A percentile compares a stretch with the other conserved stretches of the same genome.
Evolutionary conservation across 352 stramenopile species (phyloP).

Genomic region (Peronospora destructor): DNA sequence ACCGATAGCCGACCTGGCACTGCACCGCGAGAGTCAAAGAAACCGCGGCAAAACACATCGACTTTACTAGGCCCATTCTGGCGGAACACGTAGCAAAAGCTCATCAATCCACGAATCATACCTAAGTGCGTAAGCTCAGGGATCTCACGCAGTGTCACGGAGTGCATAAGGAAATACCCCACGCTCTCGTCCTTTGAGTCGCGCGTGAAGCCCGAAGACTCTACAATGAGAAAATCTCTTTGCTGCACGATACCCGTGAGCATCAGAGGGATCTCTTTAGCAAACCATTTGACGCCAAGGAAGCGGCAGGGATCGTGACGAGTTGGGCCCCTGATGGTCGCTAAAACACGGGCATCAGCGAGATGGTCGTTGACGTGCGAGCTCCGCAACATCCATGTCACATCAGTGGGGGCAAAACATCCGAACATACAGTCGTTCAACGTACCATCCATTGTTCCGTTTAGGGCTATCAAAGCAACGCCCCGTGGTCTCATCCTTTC

Average conservation of each 20-base stretch:
- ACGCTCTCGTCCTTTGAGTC: slow-evolving; percentile 27
- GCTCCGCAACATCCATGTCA: slow-evolving; percentile 37
- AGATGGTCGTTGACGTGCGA: slow-evolving; percentile 45
- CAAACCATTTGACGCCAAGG: slow-evolving; percentile 46
- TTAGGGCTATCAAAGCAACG: slow-evolving; percentile 36
- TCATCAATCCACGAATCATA: slow-evolving; percentile 31
- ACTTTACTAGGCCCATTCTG: slow-evolving; percentile 24
- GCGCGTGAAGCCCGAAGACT: slow-evolving; percentile 13
- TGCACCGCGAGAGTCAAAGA: slow-evolving; percentile 26
- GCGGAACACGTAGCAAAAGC: slow-evolving; percentile 35
- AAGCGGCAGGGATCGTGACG: slow-evolving; percentile 40
- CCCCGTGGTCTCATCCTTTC: slow-evolving; percentile 20
- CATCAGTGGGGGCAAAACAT: slow-evolving; percentile 35
- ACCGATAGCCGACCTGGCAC: slow-evolving; percentile 21
- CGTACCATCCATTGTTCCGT: slow-evolving; percentile 39
- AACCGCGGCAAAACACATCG: slow-evolving; percentile 37
- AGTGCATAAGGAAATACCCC: slow-evolving; percentile 41
- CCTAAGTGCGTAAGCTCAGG: slow-evolving; percentile 26
- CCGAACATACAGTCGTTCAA: slow-evolving; percentile 52
- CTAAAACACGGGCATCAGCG: slow-evolving; percentile 30
- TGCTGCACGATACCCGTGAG: slow-evolving; percentile 29
- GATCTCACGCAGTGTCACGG: slow-evolving; percentile 23
- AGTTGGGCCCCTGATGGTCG: slow-evolving; percentile 28
- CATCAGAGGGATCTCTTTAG: slow-evolving; percentile 29
- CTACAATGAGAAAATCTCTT: slow-evolving; percentile 34